A percentile compares a stretch with the other conserved stretches of the same genome.
phyloP scores from a whole-genome alignment of 768 basidiomycete species.

The Leccinum olivaceopallidum region DNA sequence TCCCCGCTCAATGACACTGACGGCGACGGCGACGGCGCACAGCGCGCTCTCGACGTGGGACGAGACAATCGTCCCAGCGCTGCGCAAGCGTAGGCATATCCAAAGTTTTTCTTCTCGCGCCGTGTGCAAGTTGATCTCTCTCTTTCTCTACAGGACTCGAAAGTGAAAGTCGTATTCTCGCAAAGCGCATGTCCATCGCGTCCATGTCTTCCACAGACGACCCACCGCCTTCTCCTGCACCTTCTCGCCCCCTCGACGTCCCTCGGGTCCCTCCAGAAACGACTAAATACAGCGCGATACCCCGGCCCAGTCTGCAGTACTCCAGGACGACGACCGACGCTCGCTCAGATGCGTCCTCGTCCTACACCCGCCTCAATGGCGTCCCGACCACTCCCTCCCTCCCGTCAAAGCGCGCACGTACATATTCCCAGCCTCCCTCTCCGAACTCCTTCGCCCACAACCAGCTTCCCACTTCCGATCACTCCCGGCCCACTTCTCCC shows the following conservation, averaged over 20 bases:
- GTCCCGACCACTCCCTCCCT: constrained; percentile 33
- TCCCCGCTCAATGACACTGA: constrained; percentile 40
- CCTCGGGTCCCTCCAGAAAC: constrained; percentile 28
- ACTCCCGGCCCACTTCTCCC: constrained; percentile 45
- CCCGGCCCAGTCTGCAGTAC: constrained; percentile 45
- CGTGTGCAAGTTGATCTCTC: constrained; percentile 1
- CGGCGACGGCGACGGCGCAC: constrained; percentile 36
- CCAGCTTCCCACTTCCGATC: constrained; percentile 36
- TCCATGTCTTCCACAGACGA: constrained; percentile 63
- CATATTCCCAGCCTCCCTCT: constrained; percentile 55
- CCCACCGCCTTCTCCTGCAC: constrained; percentile 23
- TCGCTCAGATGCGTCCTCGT: constrained; percentile 25
- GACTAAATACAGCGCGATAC: constrained; percentile 44
- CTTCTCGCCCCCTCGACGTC: constrained; percentile 24
- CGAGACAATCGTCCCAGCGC: constrained; percentile 77
- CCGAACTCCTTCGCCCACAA: constrained; percentile 33
- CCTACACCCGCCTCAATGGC: constrained; percentile 29
- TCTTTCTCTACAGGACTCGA: constrained; percentile 62
- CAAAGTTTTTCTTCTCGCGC: not conserved
- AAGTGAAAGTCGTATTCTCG: constrained; percentile 74
- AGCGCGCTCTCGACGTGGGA: constrained; percentile 63
- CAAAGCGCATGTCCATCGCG: constrained; percentile 74
- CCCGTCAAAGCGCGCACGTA: constrained; percentile 54
- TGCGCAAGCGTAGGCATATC: constrained; percentile 65
- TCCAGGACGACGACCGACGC: constrained; percentile 33